A percentile compares a stretch with the other conserved stretches of the same genome.
phyloP scores from a whole-genome alignment of 2,329 filamentous ascomycete genomes.

The Cordyceps cicadae region DNA sequence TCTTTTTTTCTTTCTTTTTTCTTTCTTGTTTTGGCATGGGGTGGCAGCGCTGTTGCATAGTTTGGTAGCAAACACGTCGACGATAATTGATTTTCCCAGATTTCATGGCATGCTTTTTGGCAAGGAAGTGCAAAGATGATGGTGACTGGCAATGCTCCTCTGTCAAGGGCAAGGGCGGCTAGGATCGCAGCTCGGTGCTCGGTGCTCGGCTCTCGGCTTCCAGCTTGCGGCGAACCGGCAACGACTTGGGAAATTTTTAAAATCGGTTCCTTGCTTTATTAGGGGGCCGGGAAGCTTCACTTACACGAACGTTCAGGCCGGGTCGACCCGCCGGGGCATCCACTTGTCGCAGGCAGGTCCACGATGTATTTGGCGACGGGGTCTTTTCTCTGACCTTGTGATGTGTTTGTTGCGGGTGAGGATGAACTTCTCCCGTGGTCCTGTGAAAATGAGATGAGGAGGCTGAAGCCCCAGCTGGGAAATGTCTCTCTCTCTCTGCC shows the following conservation, averaged over 20 bases:
- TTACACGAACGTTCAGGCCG: background rate
- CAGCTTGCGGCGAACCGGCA: background rate
- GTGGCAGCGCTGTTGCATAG: background rate
- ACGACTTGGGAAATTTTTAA: too few species aligned
- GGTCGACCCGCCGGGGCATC: background rate
- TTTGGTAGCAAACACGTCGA: background rate
- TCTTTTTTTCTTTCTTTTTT: background rate
- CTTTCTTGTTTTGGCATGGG: background rate
- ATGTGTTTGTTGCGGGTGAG: too few species aligned
- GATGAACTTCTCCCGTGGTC: too few species aligned
- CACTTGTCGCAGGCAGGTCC: background rate
- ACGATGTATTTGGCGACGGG: background rate
- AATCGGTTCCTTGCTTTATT: too few species aligned
- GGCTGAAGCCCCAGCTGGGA: too few species aligned
- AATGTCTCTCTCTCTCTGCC: too few species aligned
- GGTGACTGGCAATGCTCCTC: too few species aligned
- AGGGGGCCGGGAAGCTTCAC: background rate
- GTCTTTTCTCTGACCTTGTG: too few species aligned
- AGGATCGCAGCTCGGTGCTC: background rate
- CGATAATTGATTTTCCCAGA: background rate
- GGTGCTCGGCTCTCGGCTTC: slow-evolving; percentile 5
- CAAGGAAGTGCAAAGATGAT: too few species aligned
- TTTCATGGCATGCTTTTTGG: background rate
- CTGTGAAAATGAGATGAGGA: too few species aligned
- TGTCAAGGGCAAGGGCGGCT: too few species aligned